Base-by-base conservation (phyloP, 1,284 basidiomycete species). In the Cystobasidium sp. region DNA sequence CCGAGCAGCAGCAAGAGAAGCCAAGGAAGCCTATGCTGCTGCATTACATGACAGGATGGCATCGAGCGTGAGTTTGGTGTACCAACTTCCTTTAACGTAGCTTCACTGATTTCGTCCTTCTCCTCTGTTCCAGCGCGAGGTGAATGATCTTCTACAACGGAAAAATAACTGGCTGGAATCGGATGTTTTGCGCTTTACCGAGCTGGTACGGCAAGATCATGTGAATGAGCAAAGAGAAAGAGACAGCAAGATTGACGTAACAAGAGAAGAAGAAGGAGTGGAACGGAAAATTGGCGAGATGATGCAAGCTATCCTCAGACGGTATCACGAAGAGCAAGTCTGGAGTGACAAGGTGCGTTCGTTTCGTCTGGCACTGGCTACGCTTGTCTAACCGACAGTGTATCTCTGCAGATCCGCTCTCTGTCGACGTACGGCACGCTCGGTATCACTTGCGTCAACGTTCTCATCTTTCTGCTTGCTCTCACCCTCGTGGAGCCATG, bases 281-380 rank as follows among this genome's bases (percentile, higher is more conserved):
- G 94, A 97, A 79, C 86, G 86, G 62, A 91, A 91, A 78, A 96
- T 97, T 82, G 90, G 87, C 3, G 78, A 79, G 79, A 86, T 97
- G 75, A 92, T 94, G 89, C 89, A 89, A 74, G 85, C 88, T 3
- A 97, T 97, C 79, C 86, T 97, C 72, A 88, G 82, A 64, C 80
- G 94, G 41, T 97, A 97, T 82, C 94, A 97, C 83, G 94, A 97
- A 83, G 94, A 97, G 81, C 94, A 97, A 82, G 89, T 96, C 6
- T 97, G 94, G 94, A 93, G 91, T 75, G 94, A 97, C 85, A 97
- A 97, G 84, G 80, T 80, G 46, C 12, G 75, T 64, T 4, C 1
- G n/a, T 5, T 10, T 12, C 18, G 44, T 14, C 20, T 58, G 22
- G 16, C 9, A 8, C 7, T 46, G n/a, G 10, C 10, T 46, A 47